Conservation (phyloP, 441 rosid species). For the Raphanus hybrid region DNA sequence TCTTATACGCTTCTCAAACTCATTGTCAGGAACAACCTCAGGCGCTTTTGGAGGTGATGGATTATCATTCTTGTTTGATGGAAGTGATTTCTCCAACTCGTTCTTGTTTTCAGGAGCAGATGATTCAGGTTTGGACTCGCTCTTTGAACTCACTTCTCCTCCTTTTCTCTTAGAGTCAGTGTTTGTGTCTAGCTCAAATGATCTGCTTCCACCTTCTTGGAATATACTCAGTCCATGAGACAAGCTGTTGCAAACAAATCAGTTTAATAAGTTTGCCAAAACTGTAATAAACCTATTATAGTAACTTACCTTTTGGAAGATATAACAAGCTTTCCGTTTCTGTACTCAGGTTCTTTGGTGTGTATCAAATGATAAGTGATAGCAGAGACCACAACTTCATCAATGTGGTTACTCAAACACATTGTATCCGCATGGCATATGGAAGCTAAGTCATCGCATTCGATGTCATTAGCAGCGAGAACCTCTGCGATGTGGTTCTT, state of each 20-base stretch:
- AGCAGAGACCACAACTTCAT: conserved; percentile 1
- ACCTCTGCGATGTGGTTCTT: conserved; percentile 5
- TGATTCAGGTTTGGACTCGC: conserved; percentile 1
- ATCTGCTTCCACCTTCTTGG: conserved; percentile 5
- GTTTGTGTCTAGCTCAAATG: conserved; percentile 6
- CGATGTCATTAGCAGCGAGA: conserved; percentile 1
- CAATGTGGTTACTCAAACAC: conserved; percentile 3
- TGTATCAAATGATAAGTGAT: conserved; percentile 11
- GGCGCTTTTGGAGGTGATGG: not conserved
- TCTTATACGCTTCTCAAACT: conserved; percentile 3
- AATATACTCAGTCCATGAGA: conserved; percentile 9
- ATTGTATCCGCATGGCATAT: conserved; percentile 4
- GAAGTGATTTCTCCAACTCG: not conserved
- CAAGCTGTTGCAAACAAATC: not conserved
- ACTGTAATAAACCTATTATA: not conserved
- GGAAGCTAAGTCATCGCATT: conserved; percentile 1
- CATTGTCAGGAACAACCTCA: conserved; percentile 13
- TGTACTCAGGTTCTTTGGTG: conserved; percentile 1
- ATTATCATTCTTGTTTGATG: conserved; percentile 1
- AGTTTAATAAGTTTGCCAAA: not conserved
- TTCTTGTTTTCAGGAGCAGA: not conserved
- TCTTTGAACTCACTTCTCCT: not conserved
- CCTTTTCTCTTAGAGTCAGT: conserved; percentile 1
- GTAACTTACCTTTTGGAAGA: conserved; percentile 5
- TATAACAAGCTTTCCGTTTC: conserved; percentile 6